These are phyloP conservation scores for Saccharomyces pastorianus DNA, from an alignment of 1,139 yeast genomes.

Conservation along the genomic window DNA sequence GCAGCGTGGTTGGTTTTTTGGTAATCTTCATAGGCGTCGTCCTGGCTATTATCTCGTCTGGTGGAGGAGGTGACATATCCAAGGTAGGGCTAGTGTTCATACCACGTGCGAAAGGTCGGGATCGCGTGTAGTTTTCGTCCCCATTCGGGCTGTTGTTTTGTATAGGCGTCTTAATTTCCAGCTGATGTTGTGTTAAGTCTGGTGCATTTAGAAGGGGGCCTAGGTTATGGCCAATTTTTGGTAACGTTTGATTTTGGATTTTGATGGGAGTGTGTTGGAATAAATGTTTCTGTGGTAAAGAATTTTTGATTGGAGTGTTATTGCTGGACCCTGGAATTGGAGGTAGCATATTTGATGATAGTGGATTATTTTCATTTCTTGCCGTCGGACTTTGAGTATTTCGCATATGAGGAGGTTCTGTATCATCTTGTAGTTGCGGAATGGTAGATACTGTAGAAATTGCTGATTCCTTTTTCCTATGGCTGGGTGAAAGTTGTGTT, in stretches of 20 bases:
- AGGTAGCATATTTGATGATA: slow-evolving; percentile 20
- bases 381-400: slow-evolving; percentile 1
- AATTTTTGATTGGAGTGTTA: slow-evolving; percentile 20
- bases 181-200: background rate
- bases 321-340: slow-evolving; percentile 26
- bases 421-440: slow-evolving; percentile 12
- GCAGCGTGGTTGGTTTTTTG: slow-evolving; percentile 56
- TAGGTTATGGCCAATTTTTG: background rate
- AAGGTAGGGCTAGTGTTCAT: slow-evolving; percentile 3
- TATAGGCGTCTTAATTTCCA: slow-evolving; percentile 1
- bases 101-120: background rate
- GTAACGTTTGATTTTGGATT: background rate
- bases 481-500: slow-evolving; percentile 1
- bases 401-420: slow-evolving; percentile 9
- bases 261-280: slow-evolving; percentile 29
- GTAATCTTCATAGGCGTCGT: slow-evolving; percentile 29
- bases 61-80: slow-evolving; percentile 2
- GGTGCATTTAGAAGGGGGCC: background rate
- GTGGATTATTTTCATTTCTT: slow-evolving; percentile 10
- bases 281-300: slow-evolving; percentile 23
- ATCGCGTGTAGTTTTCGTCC: background rate
- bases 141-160: background rate
- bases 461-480: slow-evolving; percentile 12
- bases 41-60: slow-evolving; percentile 1
- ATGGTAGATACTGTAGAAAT: slow-evolving; percentile 17